These are phyloP conservation scores for Acacia pycnantha DNA, from an alignment of 331 rosid genomes.

Conservation along the genomic window DNA sequence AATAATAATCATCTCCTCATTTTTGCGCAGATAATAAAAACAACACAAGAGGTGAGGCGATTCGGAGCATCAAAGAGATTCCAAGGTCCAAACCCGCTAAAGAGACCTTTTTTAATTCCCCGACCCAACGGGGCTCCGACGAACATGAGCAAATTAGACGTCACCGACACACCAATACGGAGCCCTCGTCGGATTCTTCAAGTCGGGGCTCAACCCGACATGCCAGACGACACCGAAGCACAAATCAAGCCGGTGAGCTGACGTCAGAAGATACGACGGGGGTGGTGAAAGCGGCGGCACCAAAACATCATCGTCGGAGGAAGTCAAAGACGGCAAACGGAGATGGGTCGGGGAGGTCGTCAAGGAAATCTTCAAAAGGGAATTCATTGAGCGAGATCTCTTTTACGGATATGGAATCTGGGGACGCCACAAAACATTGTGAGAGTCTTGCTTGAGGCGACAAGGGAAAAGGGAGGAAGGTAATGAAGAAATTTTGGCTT, in stretches of 20 bases:
- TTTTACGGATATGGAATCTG: slow-evolving; percentile 28
- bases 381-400: slow-evolving; percentile 52
- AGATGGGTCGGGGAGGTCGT: slow-evolving; percentile 25
- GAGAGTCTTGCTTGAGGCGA: not conserved
- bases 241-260: slow-evolving; percentile 27
- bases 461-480: not conserved
- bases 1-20: not conserved
- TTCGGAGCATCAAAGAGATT: not conserved
- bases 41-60: not conserved
- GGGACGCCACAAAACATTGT: slow-evolving; percentile 14
- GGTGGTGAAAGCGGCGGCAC: not conserved
- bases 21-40: not conserved
- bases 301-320: slow-evolving; percentile 51
- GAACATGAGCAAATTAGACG: slow-evolving; percentile 41
- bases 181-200: slow-evolving; percentile 31
- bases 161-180: slow-evolving; percentile 34
- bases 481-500: not conserved
- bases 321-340: slow-evolving; percentile 50
- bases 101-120: slow-evolving; percentile 15
- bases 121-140: slow-evolving; percentile 16
- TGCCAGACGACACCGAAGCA: slow-evolving; percentile 32
- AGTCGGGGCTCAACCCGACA: not conserved
- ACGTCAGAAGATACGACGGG: slow-evolving; percentile 5
- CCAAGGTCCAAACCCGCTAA: slow-evolving; percentile 40
- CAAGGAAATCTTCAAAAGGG: slow-evolving; percentile 41